Evolutionary conservation across 2,329 filamentous ascomycete genomes (phyloP).

Genomic region (Chaetomium sp.): DNA sequence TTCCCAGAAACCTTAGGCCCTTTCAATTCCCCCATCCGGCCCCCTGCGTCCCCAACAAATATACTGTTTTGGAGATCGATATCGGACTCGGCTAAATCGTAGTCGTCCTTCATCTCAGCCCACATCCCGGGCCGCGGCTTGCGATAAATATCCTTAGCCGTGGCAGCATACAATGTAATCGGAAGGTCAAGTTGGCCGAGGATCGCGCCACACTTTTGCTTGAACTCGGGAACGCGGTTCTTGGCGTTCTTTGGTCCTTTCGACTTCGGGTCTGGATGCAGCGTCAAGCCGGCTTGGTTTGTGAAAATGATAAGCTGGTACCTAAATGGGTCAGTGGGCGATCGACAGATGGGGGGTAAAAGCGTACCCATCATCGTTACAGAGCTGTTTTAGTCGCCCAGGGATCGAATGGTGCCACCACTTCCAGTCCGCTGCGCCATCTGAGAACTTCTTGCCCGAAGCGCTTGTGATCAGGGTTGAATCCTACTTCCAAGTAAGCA

Average conservation of each 20-base stretch:
- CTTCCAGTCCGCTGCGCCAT: conserved; percentile 74
- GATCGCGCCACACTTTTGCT: conserved; percentile 66
- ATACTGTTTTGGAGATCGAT: conserved; percentile 68
- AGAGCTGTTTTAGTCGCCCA: conserved; percentile 56
- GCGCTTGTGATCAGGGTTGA: conserved; percentile 76
- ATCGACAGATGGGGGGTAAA: neutral
- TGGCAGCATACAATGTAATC: conserved; percentile 78
- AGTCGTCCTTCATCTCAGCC: conserved; percentile 55
- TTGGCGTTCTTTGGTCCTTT: conserved; percentile 58
- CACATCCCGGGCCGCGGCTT: conserved; percentile 92
- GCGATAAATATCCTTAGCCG: conserved; percentile 70
- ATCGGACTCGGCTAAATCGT: conserved; percentile 48
- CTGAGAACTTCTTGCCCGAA: conserved; percentile 73
- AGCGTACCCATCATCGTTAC: conserved; percentile 56
- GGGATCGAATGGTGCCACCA: conserved; percentile 83
- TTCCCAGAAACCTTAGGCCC: conserved; percentile 32
- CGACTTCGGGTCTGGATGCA: conserved; percentile 66
- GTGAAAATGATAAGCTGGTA: conserved; percentile 75
- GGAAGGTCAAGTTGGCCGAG: conserved; percentile 69
- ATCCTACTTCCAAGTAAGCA: conserved; percentile 48
- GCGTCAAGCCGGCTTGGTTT: conserved; percentile 78
- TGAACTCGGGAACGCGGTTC: conserved; percentile 71
- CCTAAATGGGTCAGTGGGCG: conserved; percentile 33
- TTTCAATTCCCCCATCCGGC: conserved; percentile 43
- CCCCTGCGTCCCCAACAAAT: conserved; percentile 84